phyloP scores from a whole-genome alignment of 2,329 filamentous ascomycete genomes.

The Diaporthe longicolla region DNA sequence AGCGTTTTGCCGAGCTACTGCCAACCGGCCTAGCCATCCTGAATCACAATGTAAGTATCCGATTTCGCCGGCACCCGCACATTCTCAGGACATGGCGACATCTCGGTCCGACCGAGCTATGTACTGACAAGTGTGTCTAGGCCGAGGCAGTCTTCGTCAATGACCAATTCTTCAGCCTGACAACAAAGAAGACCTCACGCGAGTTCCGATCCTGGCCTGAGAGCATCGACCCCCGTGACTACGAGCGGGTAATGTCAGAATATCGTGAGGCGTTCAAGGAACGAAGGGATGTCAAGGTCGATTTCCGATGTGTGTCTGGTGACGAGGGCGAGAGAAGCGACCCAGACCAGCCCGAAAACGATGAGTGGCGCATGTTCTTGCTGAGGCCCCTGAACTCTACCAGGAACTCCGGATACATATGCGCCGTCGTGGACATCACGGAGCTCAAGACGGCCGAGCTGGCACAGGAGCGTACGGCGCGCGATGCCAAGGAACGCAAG shows the following conservation, averaged over 20 bases:
- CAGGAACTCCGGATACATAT: constrained; percentile 1
- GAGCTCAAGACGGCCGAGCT: constrained; percentile 31
- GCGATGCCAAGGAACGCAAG: constrained; percentile 32
- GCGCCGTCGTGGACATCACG: constrained; percentile 29
- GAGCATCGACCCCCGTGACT: constrained; percentile 35
- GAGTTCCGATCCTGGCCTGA: constrained; percentile 36
- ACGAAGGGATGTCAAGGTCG: constrained; percentile 34
- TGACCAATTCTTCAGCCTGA: constrained; percentile 30
- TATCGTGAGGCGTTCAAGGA: constrained; percentile 32
- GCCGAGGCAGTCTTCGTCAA: constrained; percentile 34
- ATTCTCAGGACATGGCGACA: not conserved
- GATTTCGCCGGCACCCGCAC: not conserved
- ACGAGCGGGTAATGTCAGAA: constrained; percentile 32
- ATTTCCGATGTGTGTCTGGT: constrained; percentile 18
- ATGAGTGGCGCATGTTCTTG: constrained; percentile 35
- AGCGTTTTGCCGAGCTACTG: constrained; percentile 26
- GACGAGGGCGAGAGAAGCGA: constrained; percentile 17
- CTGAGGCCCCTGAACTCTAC: constrained; percentile 18
- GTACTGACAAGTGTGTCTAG: not conserved
- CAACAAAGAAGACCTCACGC: constrained; percentile 26
- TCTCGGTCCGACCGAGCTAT: too few relatives aligned
- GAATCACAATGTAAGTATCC: not conserved
- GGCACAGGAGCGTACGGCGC: constrained; percentile 18
- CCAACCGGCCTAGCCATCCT: constrained; percentile 28
- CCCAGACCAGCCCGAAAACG: not conserved